A percentile compares a stretch with the other conserved stretches of the same genome.
These are phyloP conservation scores for Mycena crocata DNA, from an alignment of 768 basidiomycete genomes.

Conservation along the genomic window DNA sequence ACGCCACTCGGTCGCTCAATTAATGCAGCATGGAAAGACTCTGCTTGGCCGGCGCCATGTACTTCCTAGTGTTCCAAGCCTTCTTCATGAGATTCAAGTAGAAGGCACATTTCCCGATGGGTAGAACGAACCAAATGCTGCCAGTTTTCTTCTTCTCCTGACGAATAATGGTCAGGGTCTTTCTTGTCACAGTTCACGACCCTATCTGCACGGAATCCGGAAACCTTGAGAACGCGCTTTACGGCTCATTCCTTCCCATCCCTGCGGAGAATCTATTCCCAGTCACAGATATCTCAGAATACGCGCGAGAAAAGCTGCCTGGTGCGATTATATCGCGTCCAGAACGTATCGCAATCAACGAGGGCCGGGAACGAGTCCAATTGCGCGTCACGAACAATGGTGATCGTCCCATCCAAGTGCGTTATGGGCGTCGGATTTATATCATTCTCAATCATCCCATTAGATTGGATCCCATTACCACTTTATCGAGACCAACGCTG, in stretches of 20 bases:
- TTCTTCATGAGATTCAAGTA: constrained; percentile 90
- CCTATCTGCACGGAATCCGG: constrained; percentile 90
- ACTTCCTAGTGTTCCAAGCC: constrained; percentile 78
- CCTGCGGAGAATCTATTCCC: constrained; percentile 79
- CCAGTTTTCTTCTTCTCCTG: constrained; percentile 1
- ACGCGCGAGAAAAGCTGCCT: constrained; percentile 67
- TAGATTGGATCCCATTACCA: constrained; percentile 96
- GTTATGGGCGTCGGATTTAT: constrained; percentile 31
- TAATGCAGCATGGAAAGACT: constrained; percentile 95
- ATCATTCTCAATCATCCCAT: constrained; percentile 22
- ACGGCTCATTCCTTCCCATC: constrained; percentile 91
- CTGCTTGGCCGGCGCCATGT: constrained; percentile 92
- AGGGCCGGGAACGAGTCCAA: constrained; percentile 73
- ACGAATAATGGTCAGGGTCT: constrained; percentile 63
- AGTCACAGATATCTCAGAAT: constrained; percentile 56
- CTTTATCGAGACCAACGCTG: constrained; percentile 90
- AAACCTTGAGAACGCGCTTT: constrained; percentile 85
- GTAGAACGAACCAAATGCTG: constrained; percentile 54
- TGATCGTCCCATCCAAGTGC: constrained; percentile 92
- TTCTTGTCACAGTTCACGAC: constrained; percentile 97
- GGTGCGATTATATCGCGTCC: constrained; percentile 81
- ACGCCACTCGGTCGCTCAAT: constrained; percentile 79
- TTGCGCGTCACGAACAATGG: constrained; percentile 90
- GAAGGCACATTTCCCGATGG: constrained; percentile 93
- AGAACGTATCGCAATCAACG: constrained; percentile 80